Conservation (phyloP, 1,284 basidiomycete species). For the Fomes fomentarius region DNA sequence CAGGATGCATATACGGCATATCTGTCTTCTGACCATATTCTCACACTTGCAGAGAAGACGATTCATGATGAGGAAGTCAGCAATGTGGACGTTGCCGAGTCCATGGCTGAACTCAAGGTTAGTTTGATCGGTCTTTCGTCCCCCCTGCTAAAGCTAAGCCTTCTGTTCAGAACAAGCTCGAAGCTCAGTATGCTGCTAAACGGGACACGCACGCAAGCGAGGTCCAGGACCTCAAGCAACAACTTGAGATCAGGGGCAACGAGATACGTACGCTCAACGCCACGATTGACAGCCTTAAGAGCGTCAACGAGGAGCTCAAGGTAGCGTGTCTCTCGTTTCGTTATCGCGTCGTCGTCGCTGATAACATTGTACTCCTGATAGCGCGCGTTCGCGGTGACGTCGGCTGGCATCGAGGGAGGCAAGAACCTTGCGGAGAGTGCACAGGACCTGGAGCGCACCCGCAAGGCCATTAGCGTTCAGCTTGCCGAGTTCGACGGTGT, state of each 20-base stretch:
- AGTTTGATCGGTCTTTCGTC: constrained; percentile 27
- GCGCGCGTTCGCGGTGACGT: constrained; percentile 96
- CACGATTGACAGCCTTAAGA: constrained; percentile 92
- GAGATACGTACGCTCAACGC: constrained; percentile 88
- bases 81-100: constrained; percentile 79
- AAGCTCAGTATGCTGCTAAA: constrained; percentile 91
- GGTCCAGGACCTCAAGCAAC: constrained; percentile 88
- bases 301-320: constrained; percentile 98
- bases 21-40: constrained; percentile 16
- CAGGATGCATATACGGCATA: constrained; percentile 8
- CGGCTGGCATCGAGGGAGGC: constrained; percentile 94
- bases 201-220: constrained; percentile 90
- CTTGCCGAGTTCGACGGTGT: constrained; percentile 98
- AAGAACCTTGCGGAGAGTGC: constrained; percentile 96
- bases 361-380: constrained; percentile 36
- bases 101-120: constrained; percentile 91
- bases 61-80: constrained; percentile 83
- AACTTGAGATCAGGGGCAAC: constrained; percentile 84
- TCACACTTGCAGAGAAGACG: constrained; percentile 67
- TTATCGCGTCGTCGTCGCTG: constrained; percentile 4
- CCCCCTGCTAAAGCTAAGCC: constrained; percentile 14
- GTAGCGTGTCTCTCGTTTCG: constrained; percentile 42
- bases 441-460: constrained; percentile 94
- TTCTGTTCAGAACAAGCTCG: constrained; percentile 78
- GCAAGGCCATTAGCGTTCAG: constrained; percentile 96